phyloP scores from a whole-genome alignment of 1,139 yeast species.

The Pichia sp. region DNA sequence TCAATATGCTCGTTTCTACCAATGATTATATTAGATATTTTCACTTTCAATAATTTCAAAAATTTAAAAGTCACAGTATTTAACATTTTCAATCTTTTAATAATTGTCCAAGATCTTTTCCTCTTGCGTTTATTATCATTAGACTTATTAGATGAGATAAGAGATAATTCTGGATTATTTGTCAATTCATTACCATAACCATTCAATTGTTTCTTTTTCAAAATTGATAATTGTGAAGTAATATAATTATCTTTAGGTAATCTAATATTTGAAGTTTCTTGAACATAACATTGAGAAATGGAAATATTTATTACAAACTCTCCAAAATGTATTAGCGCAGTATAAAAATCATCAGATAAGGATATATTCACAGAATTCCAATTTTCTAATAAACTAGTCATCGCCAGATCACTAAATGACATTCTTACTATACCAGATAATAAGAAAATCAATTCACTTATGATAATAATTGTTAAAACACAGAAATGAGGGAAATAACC shows the following conservation, averaged over 20 bases:
- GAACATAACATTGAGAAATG: conserved; percentile 58
- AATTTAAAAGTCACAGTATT: conserved; percentile 19
- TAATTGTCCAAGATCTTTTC: conserved; percentile 18
- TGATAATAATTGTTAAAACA: conserved; percentile 41
- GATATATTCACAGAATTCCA: conserved; percentile 35
- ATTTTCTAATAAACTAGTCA: conserved; percentile 42
- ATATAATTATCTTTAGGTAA: conserved; percentile 55
- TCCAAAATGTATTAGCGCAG: conserved; percentile 55
- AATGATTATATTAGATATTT: conserved; percentile 17
- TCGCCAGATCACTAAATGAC: conserved; percentile 42
- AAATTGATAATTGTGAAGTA: conserved; percentile 31
- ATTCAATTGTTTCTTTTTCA: conserved; percentile 1
- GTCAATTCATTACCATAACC: conserved; percentile 24
- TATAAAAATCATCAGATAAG: conserved; percentile 59
- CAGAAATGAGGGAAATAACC: conserved; percentile 60
- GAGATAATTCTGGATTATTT: conserved; percentile 23
- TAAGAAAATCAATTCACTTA: conserved; percentile 47
- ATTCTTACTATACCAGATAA: conserved; percentile 60
- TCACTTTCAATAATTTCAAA: conserved; percentile 31
- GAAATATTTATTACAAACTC: conserved; percentile 60
- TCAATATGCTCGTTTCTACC: conserved; percentile 21
- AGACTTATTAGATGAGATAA: conserved; percentile 15
- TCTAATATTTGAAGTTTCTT: conserved; percentile 48
- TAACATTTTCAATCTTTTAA: conserved; percentile 13
- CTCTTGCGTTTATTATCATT: conserved; percentile 14